Evolutionary conservation across 306 rosid genomes (phyloP).

Genomic region (Pyrus bretschneideri): DNA sequence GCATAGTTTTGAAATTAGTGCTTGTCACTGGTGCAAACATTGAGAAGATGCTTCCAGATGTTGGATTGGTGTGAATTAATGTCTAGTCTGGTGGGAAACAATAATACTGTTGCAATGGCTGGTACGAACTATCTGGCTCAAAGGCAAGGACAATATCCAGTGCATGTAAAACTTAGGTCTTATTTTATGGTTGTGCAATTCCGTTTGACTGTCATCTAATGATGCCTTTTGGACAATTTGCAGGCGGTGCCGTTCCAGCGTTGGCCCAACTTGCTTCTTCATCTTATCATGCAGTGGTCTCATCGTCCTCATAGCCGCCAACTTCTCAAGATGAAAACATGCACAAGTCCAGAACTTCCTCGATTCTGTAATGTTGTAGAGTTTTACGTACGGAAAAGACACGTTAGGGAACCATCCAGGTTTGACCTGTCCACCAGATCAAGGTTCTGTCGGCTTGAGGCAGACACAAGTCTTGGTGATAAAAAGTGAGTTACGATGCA

Average conservation of each 20-base stretch:
- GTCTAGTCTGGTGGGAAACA: not conserved
- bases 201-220: not conserved
- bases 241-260: slow-evolving; percentile 88
- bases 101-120: not conserved
- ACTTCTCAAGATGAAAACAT: slow-evolving; percentile 54
- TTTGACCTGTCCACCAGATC: not conserved
- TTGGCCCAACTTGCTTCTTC: slow-evolving; percentile 78
- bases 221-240: slow-evolving; percentile 5
- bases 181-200: not conserved
- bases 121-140: not conserved
- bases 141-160: not conserved
- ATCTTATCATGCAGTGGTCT: slow-evolving; percentile 54
- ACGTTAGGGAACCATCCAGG: not conserved
- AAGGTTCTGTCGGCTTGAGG: not conserved
- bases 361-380: slow-evolving; percentile 30
- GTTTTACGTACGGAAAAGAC: not conserved
- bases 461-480: not conserved
- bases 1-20: not conserved
- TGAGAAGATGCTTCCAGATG: not conserved
- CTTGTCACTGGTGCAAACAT: not conserved
- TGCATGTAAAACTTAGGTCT: not conserved
- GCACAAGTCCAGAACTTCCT: slow-evolving; percentile 63
- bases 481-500: not conserved
- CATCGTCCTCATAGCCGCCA: slow-evolving; percentile 38
- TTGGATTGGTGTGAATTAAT: not conserved